Conservation (phyloP, 208 protist species). For the Leishmania major region DNA sequence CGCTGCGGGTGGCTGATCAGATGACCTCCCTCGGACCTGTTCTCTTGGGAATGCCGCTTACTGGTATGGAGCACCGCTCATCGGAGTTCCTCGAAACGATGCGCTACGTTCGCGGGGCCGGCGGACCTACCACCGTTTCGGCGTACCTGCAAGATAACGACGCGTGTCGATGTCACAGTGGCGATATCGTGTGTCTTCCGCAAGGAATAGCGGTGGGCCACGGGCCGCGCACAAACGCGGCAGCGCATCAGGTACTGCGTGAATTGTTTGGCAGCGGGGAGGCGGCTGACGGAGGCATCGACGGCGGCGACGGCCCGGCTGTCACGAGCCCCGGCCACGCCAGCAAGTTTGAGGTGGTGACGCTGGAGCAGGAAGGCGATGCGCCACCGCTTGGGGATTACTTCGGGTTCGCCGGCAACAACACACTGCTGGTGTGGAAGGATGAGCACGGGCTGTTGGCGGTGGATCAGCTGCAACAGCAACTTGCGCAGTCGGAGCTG, state of each 20-base stretch:
- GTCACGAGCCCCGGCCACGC: neutral
- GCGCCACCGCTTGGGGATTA: conserved; percentile 92
- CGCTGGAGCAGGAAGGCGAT: conserved; percentile 90
- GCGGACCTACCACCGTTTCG: conserved; percentile 75
- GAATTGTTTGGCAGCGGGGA: conserved; percentile 52
- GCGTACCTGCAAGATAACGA: conserved; percentile 86
- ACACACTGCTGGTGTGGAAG: conserved; percentile 89
- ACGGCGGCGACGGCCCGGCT: neutral
- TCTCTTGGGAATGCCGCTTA: conserved; percentile 83
- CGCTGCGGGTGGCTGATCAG: conserved; percentile 81
- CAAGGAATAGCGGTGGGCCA: conserved; percentile 86
- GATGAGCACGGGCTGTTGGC: conserved; percentile 92
- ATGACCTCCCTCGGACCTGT: conserved; percentile 80
- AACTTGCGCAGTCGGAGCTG: conserved; percentile 22
- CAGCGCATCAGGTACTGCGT: conserved; percentile 75
- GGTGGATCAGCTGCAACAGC: conserved; percentile 90
- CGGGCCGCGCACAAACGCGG: conserved; percentile 86
- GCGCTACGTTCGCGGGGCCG: conserved; percentile 83
- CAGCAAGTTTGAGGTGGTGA: conserved; percentile 74
- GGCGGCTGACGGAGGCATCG: neutral
- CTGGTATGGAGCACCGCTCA: conserved; percentile 83
- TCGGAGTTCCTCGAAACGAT: conserved; percentile 90
- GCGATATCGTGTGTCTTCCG: conserved; percentile 88
- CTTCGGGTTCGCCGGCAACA: conserved; percentile 92
- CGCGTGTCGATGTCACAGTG: conserved; percentile 82